phyloP scores from a whole-genome alignment of 1,284 basidiomycete species.

The Vanrija sp. region DNA sequence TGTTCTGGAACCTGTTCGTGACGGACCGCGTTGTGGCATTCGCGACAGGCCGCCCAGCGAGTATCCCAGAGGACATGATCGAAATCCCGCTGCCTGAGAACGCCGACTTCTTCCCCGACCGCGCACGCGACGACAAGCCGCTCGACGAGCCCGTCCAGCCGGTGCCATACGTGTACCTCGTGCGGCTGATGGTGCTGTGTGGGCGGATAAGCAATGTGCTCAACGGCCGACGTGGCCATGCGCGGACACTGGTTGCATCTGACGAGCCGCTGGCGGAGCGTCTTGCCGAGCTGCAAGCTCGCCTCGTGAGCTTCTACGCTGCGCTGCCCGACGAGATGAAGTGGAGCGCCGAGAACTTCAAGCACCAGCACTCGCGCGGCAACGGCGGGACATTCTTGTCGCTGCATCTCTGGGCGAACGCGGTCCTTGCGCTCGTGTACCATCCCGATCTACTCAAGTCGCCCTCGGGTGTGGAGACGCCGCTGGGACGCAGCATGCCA shows the following conservation, averaged over 20 bases:
- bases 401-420: constrained; percentile 48
- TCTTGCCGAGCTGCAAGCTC: constrained; percentile 45
- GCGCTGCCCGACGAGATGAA: constrained; percentile 44
- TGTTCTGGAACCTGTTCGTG: constrained; percentile 51
- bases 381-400: constrained; percentile 43
- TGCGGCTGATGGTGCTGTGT: constrained; percentile 51
- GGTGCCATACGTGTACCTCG: constrained; percentile 48
- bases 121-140: constrained; percentile 29
- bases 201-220: constrained; percentile 49
- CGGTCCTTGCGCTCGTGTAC: constrained; percentile 50
- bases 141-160: constrained; percentile 38
- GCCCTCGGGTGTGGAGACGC: constrained; percentile 49
- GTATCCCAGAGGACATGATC: constrained; percentile 50
- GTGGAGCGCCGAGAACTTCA: constrained; percentile 51
- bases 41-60: constrained; percentile 34
- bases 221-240: constrained; percentile 49
- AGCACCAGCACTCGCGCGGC: constrained; percentile 45
- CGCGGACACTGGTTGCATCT: constrained; percentile 44
- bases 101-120: constrained; percentile 49
- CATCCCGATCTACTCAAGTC: constrained; percentile 50
- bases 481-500: constrained; percentile 46
- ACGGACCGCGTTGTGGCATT: constrained; percentile 52
- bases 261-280: constrained; percentile 34
- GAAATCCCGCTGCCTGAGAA: constrained; percentile 51
- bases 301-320: constrained; percentile 48